phyloP scores from a whole-genome alignment of 768 basidiomycete species.

The Dioszegia aurantiaca region DNA sequence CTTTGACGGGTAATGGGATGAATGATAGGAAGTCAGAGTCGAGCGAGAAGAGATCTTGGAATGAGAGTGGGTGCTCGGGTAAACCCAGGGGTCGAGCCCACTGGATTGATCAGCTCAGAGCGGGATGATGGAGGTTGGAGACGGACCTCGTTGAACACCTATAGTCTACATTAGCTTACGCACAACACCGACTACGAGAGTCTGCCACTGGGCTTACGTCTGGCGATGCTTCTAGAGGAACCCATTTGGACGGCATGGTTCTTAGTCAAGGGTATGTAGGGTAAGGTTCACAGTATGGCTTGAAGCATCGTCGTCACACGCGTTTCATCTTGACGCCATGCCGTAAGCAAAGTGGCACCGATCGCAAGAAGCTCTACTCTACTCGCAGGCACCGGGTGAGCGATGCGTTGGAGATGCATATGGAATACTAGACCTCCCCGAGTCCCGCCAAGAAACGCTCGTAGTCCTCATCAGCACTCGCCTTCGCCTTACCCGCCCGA shows the following conservation, averaged over 20 bases:
- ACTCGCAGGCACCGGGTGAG: too few relatives aligned
- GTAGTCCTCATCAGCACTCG: slow-evolving; percentile 47
- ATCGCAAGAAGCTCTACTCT: background rate
- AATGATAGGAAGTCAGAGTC: slow-evolving; percentile 64
- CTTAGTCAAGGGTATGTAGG: background rate
- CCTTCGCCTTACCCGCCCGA: slow-evolving; percentile 8
- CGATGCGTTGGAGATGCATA: background rate
- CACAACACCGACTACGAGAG: background rate
- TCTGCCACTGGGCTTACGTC: slow-evolving; percentile 29
- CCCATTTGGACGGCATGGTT: slow-evolving; percentile 48
- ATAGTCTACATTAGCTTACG: background rate
- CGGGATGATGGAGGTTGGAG: background rate
- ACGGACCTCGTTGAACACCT: slow-evolving; percentile 48
- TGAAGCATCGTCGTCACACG: too few relatives aligned
- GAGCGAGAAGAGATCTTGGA: slow-evolving; percentile 51
- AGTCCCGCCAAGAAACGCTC: slow-evolving; percentile 48
- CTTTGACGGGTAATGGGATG: slow-evolving; percentile 73
- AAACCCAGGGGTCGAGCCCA: slow-evolving; percentile 49
- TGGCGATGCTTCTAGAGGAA: slow-evolving; percentile 49
- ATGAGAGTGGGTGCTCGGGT: slow-evolving; percentile 38
- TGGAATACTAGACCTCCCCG: slow-evolving; percentile 26
- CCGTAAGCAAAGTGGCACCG: too few relatives aligned
- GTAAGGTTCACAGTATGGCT: background rate
- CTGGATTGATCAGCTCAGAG: slow-evolving; percentile 17
- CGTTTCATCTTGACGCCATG: too few relatives aligned